Conservation (phyloP, 805 yeast genomes). For the Ogataea zsoltii region DNA sequence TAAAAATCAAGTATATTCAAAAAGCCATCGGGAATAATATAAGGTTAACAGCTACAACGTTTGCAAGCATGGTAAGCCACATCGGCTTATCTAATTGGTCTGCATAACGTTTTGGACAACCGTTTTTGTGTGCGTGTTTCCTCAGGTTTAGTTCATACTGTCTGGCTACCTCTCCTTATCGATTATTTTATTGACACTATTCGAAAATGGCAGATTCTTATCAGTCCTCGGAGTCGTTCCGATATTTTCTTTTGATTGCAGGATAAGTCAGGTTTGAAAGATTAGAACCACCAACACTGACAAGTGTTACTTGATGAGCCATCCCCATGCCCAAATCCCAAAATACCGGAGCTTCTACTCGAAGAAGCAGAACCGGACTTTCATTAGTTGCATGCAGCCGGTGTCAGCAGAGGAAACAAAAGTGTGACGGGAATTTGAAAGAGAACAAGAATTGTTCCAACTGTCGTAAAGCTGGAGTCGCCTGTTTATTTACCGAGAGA, state of each 20-base stretch:
- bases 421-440: conserved; percentile 12
- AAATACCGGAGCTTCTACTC: not conserved
- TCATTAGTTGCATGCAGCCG: conserved; percentile 12
- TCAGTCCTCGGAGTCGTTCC: conserved; percentile 4
- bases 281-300: no score
- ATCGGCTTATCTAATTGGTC: no score
- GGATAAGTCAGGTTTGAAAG: not conserved
- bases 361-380: not conserved
- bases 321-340: not conserved
- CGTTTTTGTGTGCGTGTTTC: no score
- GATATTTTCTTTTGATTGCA: not conserved
- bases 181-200: no score
- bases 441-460: conserved; percentile 5
- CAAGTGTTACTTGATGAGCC: no score
- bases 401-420: conserved; percentile 16
- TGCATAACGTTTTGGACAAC: no score
- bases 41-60: no score
- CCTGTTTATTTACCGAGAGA: conserved; percentile 9
- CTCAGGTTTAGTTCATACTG: no score
- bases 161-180: no score
- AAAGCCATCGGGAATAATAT: no score
- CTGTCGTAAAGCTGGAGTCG: conserved; percentile 10
- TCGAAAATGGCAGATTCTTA: conserved; percentile 2
- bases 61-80: no score
- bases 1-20: no score